Evolutionary conservation across 176 grass and related monocot genomes (phyloP).

Genomic region (Metroxylon sagu): DNA sequence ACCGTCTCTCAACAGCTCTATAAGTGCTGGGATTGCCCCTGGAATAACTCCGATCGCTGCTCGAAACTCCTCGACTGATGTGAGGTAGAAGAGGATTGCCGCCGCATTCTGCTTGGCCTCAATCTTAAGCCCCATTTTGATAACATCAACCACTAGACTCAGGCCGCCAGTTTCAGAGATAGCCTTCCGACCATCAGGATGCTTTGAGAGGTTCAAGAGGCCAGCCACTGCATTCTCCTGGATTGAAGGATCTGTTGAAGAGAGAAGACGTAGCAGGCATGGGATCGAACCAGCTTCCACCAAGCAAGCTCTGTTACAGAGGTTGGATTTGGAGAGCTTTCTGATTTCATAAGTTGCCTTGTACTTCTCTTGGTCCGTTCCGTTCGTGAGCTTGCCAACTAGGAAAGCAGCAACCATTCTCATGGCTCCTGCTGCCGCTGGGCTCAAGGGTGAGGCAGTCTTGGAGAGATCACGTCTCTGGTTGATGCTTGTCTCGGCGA

Average conservation of each 20-base stretch:
- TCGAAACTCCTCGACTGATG: conserved; percentile 47
- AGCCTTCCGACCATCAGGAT: conserved; percentile 33
- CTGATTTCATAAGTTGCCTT: conserved; percentile 56
- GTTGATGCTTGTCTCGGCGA: conserved; percentile 32
- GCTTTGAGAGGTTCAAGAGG: conserved; percentile 68
- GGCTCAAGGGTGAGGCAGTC: conserved; percentile 31
- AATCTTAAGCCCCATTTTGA: conserved; percentile 25
- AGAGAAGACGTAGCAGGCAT: conserved; percentile 66
- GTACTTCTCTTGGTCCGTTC: conserved; percentile 24
- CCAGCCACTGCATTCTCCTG: conserved; percentile 50
- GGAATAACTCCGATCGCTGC: conserved; percentile 48
- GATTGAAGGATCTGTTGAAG: conserved; percentile 30
- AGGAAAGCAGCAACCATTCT: conserved; percentile 41
- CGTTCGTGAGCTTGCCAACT: conserved; percentile 26
- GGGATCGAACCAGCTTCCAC: conserved; percentile 54
- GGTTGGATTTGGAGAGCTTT: conserved; percentile 65
- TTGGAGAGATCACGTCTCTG: conserved; percentile 35
- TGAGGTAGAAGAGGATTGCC: conserved; percentile 75
- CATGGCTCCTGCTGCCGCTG: conserved; percentile 23
- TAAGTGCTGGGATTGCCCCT: conserved; percentile 54
- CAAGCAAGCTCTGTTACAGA: conserved; percentile 57
- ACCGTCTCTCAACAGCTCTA: conserved; percentile 37
- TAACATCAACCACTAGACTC: conserved; percentile 48
- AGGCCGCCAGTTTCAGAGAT: conserved; percentile 52
- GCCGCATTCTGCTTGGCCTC: conserved; percentile 71